These are phyloP conservation scores for Scheffersomyces amazonensis DNA, from an alignment of 805 yeast species.

Conservation along the genomic window DNA sequence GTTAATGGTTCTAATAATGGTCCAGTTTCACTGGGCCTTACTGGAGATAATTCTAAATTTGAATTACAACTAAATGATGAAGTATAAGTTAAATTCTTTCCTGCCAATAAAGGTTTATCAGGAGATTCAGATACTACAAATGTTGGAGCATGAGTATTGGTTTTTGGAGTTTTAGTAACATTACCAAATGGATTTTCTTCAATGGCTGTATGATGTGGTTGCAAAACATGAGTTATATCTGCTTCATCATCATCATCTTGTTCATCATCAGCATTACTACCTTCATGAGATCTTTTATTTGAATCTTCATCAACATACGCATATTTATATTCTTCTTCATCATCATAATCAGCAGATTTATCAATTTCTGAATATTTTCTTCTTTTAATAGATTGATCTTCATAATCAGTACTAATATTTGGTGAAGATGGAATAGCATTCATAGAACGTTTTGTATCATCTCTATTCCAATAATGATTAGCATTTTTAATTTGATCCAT, in stretches of 20 bases:
- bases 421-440: conserved; percentile 33
- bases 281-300: conserved; percentile 1
- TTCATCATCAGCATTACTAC: conserved; percentile 9
- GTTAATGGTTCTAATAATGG: conserved; percentile 66
- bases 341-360: conserved; percentile 3
- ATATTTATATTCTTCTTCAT: conserved; percentile 5
- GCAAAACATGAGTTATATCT: conserved; percentile 10
- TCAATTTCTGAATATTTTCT: neutral
- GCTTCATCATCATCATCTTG: conserved; percentile 16
- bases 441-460: conserved; percentile 10
- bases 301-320: conserved; percentile 4
- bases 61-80: conserved; percentile 67
- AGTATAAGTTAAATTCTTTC: conserved; percentile 48
- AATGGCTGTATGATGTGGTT: conserved; percentile 5
- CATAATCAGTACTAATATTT: conserved; percentile 8
- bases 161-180: conserved; percentile 1
- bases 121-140: conserved; percentile 34
- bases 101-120: conserved; percentile 37
- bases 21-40: conserved; percentile 57
- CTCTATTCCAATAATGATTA: conserved; percentile 1
- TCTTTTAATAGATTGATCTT: neutral
- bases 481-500: conserved; percentile 35
- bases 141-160: conserved; percentile 14
- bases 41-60: conserved; percentile 61
- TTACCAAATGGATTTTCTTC: conserved; percentile 3